A percentile compares a stretch with the other conserved stretches of the same genome.
Conservation (phyloP, 2,329 filamentous ascomycete genomes). For the Blastomyces parvus region DNA sequence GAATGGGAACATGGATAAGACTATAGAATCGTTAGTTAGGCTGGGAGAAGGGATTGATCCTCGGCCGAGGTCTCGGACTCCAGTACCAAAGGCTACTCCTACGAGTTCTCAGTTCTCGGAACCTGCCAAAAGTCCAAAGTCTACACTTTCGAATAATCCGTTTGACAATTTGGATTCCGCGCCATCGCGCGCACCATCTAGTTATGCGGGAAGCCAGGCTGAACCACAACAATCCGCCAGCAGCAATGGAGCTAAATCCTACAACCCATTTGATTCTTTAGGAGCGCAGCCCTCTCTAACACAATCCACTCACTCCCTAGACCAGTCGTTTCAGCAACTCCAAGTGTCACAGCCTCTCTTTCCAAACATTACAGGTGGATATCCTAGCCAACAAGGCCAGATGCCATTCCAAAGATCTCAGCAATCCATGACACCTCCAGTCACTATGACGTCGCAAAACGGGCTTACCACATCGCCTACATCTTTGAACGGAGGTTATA, state of each 20-base stretch:
- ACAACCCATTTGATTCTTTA: slow-evolving; percentile 59
- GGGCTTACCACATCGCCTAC: slow-evolving; percentile 29
- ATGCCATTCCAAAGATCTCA: slow-evolving; percentile 33
- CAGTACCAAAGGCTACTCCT: slow-evolving; percentile 29
- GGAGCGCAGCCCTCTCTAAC: slow-evolving; percentile 26
- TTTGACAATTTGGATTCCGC: slow-evolving; percentile 49
- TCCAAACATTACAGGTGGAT: slow-evolving; percentile 64
- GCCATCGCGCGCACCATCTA: slow-evolving; percentile 14
- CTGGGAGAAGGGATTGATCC: slow-evolving; percentile 59
- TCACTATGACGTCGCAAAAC: slow-evolving; percentile 26
- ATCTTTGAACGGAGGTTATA: slow-evolving; percentile 23
- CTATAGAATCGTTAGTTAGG: slow-evolving; percentile 74
- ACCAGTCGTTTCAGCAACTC: slow-evolving; percentile 66
- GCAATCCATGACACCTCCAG: slow-evolving; percentile 37
- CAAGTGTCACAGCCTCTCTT: slow-evolving; percentile 63
- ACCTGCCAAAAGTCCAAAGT: slow-evolving; percentile 15
- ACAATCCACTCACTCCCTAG: slow-evolving; percentile 37
- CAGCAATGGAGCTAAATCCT: slow-evolving; percentile 28
- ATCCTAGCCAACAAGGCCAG: slow-evolving; percentile 35
- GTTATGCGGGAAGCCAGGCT: neutral
- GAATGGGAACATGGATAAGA: slow-evolving; percentile 73
- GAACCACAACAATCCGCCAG: slow-evolving; percentile 22
- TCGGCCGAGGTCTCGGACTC: slow-evolving; percentile 47
- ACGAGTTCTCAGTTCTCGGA: slow-evolving; percentile 16
- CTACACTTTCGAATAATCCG: slow-evolving; percentile 49